These are phyloP conservation scores for Paramecium sexaurelia DNA, from an alignment of 73 alveolate genomes.

Conservation along the genomic window DNA sequence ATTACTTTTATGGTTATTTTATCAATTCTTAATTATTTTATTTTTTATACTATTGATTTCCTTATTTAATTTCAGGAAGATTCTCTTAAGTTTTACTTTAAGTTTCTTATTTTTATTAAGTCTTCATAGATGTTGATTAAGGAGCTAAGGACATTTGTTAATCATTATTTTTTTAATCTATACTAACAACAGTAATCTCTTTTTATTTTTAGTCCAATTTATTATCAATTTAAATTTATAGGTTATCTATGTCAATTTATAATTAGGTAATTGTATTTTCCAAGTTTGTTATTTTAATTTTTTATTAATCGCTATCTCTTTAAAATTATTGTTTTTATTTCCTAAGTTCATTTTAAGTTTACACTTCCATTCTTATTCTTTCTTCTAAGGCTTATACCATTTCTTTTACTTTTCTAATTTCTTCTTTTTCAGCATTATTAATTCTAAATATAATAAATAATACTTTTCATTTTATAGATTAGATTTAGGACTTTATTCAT, in stretches of 20 bases:
- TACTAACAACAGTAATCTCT: slow-evolving; percentile 12
- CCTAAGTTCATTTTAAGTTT: neutral
- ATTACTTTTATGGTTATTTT: neutral
- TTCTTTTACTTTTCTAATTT: neutral
- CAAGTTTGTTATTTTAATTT: neutral
- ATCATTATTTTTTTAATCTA: neutral
- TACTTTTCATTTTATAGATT: neutral
- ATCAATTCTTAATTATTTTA: neutral
- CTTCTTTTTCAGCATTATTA: neutral
- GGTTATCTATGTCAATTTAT: neutral
- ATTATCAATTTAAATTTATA: neutral
- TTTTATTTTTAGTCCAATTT: neutral
- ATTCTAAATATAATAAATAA: neutral
- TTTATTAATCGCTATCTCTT: neutral
- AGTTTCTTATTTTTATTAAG: neutral
- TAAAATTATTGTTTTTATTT: neutral
- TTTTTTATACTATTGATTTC: neutral
- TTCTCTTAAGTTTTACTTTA: neutral
- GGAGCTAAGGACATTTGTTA: neutral
- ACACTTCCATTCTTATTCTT: neutral
- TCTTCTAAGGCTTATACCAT: neutral
- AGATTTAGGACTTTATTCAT: neutral
- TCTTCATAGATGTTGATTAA: neutral
- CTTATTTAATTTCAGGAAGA: neutral
- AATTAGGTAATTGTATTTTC: neutral